Base-by-base conservation (phyloP, 1,139 yeast species). In the Zygoascus sp. region DNA sequence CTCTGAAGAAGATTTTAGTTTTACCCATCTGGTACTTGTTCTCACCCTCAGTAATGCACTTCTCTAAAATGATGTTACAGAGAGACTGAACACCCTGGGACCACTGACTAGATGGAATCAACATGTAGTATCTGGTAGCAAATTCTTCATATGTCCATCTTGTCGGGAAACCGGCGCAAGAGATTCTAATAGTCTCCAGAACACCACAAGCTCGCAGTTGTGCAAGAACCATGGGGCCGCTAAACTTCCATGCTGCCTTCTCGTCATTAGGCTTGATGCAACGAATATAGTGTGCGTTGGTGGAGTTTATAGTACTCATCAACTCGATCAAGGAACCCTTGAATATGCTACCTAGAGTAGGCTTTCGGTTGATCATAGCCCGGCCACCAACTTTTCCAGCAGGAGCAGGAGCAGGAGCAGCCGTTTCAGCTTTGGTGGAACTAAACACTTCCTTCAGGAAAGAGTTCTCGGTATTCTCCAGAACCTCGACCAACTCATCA, bases 161-260 rank as follows among this genome's bases (percentile, higher is more conserved):
- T 0, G 97, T 84, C 27, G 98, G 98, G 76, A 89, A 92, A 32
- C 98, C 98, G 44, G 96, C 97, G 69, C 97, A 90, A 8, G 97
- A 90, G 46, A 92, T 92, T 59, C 96, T 76, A 62, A 92, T 92
- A 1, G 98, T 92, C 67, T 94, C 98, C 58, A 92, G 74, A 44
- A 92, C 98, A 81, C 98, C 98, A 75, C 98, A 92, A 13, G 98
- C 98, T 62, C 98, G 80, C 56, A 92, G 76, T 67, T 92, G 98
- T 6, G 95, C 83, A 54, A 92, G 74, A 40, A 92, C 98, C 97
- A 92, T 89, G 46, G 90, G 76, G 27, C 96, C 89, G 62, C 89
- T 96, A 68, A 92, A 92, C 63, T 82, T 84, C 98, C 98, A 92
- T 2, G 98, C 96, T 50, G 80, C 82, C 68, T 92, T 92, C 51